phyloP scores from a whole-genome alignment of 2,329 filamentous ascomycete species.

The Sclerotinia glacialis region DNA sequence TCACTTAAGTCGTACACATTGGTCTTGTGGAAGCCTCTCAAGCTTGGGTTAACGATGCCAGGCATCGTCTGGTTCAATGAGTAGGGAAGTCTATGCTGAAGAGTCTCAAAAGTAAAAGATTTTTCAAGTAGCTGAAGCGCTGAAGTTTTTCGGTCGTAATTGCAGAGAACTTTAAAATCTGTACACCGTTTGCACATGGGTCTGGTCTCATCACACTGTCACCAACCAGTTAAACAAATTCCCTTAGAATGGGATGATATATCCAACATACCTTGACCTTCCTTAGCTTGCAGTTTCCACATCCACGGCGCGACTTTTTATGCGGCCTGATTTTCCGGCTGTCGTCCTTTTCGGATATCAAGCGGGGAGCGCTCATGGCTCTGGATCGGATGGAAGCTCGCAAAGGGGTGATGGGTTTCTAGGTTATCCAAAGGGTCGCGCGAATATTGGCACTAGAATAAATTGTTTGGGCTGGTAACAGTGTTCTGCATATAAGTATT shows the following conservation, averaged over 20 bases:
- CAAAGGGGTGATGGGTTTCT: background rate
- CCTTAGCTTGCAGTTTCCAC: conserved; percentile 55
- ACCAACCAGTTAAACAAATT: background rate
- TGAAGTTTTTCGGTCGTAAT: conserved; percentile 42
- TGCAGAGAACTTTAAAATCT: conserved; percentile 48
- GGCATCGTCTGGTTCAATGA: background rate
- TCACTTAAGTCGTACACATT: conserved; percentile 22
- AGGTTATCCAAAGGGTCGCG: too few species aligned
- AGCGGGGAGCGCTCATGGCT: background rate
- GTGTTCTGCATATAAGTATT: background rate
- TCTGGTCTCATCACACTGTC: conserved; percentile 52
- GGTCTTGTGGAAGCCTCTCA: background rate
- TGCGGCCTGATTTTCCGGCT: conserved; percentile 41
- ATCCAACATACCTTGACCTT: conserved; percentile 48
- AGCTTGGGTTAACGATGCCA: background rate
- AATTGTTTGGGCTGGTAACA: background rate
- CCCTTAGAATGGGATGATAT: background rate
- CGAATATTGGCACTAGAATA: background rate
- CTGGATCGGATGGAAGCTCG: background rate
- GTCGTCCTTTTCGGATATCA: background rate
- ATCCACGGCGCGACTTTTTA: conserved; percentile 53
- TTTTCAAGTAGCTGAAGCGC: conserved; percentile 40
- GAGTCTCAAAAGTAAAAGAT: conserved; percentile 23
- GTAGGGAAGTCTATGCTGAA: background rate
- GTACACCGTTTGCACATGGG: conserved; percentile 50